Evolutionary conservation across 208 protist genomes (phyloP).

Genomic region (Plasmodiophora brassicae): DNA sequence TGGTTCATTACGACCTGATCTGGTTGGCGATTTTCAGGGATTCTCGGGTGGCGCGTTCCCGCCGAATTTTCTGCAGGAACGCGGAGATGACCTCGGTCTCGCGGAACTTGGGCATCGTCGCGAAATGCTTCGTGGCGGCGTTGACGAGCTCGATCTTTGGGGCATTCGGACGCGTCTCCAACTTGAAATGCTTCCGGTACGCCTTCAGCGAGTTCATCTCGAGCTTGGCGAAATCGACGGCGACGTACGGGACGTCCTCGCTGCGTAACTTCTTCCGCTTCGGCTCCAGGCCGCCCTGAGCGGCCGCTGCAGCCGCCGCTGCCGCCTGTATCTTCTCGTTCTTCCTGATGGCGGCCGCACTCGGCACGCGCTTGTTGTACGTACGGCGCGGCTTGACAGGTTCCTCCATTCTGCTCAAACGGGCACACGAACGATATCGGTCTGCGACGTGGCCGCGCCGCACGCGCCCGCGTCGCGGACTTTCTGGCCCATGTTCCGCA

Average conservation of each 20-base stretch:
- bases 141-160: slow-evolving; percentile 41
- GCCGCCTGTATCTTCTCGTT: too few relatives aligned
- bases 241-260: background rate
- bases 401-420: too few relatives aligned
- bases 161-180: slow-evolving; percentile 32
- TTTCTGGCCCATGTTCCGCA: too few relatives aligned
- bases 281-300: too few relatives aligned
- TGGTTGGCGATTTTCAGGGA: slow-evolving; percentile 23
- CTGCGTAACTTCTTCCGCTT: background rate
- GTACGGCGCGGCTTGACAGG: too few relatives aligned
- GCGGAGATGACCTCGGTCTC: slow-evolving; percentile 39
- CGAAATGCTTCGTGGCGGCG: slow-evolving; percentile 29
- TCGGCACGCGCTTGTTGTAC: too few relatives aligned
- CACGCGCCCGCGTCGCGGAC: too few relatives aligned
- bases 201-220: slow-evolving; percentile 41
- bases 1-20: background rate
- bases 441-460: too few relatives aligned
- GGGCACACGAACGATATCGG: too few relatives aligned
- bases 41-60: background rate
- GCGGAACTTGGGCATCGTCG: slow-evolving; percentile 22
- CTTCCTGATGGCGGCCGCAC: too few relatives aligned
- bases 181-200: slow-evolving; percentile 38
- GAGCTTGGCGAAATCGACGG: slow-evolving; percentile 30
- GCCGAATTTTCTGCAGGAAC: slow-evolving; percentile 35
- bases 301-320: too few relatives aligned